Percentiles rank a stretch among this genome's conserved stretches.
phyloP scores from a whole-genome alignment of 2,329 filamentous ascomycete genomes.

The Colletotrichum echinochloae region DNA sequence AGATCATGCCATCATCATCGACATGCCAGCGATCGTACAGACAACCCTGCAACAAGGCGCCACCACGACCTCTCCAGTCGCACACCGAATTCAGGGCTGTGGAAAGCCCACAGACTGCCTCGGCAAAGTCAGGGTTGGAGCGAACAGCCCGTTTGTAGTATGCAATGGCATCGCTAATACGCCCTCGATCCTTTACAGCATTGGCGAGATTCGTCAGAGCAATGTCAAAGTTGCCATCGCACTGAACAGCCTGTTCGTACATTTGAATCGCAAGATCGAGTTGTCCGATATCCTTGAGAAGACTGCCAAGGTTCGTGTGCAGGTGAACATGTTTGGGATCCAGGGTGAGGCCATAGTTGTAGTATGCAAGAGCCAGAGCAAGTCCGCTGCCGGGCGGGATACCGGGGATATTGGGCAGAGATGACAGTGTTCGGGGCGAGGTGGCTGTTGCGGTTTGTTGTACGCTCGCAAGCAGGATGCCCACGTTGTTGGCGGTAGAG shows the following conservation, averaged over 20 bases:
- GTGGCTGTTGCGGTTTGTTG: slow-evolving; percentile 70
- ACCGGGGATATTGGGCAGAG: slow-evolving; percentile 73
- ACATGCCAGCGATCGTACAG: slow-evolving; percentile 94
- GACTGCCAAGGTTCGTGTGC: slow-evolving; percentile 94
- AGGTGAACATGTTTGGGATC: slow-evolving; percentile 93
- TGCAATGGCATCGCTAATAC: slow-evolving; percentile 88
- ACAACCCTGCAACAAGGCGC: slow-evolving; percentile 79
- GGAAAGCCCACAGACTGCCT: slow-evolving; percentile 94
- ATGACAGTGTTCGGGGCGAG: slow-evolving; percentile 32
- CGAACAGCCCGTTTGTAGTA: slow-evolving; percentile 93
- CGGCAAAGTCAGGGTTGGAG: slow-evolving; percentile 95
- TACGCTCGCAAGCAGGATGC: slow-evolving; percentile 94
- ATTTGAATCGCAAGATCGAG: slow-evolving; percentile 92
- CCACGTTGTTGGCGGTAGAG: slow-evolving; percentile 97
- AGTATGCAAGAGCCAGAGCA: slow-evolving; percentile 89
- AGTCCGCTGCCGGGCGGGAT: slow-evolving; percentile 88
- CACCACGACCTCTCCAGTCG: slow-evolving; percentile 91
- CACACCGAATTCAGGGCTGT: slow-evolving; percentile 97
- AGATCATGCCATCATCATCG: slow-evolving; percentile 82
- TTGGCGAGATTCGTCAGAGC: slow-evolving; percentile 96
- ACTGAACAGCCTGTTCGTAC: slow-evolving; percentile 95
- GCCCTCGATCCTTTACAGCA: slow-evolving; percentile 95
- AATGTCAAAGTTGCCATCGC: slow-evolving; percentile 96
- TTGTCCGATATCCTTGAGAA: slow-evolving; percentile 96
- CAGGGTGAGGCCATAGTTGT: slow-evolving; percentile 90